Conservation (phyloP, 495 filamentous ascomycete species). For the Podospora appendiculata region DNA sequence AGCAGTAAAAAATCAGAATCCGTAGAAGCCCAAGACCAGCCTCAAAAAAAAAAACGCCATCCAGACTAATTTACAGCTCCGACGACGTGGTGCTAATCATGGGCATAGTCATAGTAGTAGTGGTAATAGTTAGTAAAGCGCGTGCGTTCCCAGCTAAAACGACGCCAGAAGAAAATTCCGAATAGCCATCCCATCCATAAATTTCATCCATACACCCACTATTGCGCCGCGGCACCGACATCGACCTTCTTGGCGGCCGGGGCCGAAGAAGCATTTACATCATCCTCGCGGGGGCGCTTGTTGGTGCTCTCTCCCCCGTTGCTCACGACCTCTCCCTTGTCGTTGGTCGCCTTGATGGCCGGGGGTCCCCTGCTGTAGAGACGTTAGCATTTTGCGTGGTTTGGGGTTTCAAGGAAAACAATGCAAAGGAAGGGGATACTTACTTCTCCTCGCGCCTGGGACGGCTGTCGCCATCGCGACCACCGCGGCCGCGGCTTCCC, state of each 20-base stretch:
- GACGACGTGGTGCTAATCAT: too few relatives aligned
- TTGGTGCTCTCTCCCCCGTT: constrained; percentile 24
- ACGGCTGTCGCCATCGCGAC: constrained; percentile 15
- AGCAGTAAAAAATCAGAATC: too few relatives aligned
- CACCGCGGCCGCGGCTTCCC: constrained; percentile 26
- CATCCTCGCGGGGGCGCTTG: constrained; percentile 39
- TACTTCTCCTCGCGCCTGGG: constrained; percentile 18
- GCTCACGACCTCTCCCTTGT: constrained; percentile 26
- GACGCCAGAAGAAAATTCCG: too few relatives aligned
- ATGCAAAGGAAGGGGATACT: background rate
- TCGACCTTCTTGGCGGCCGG: constrained; percentile 45
- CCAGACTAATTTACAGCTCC: too few relatives aligned
- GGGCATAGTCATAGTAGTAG: too few relatives aligned
- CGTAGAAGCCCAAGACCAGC: too few relatives aligned
- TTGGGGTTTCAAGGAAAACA: background rate
- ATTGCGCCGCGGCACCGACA: constrained; percentile 25
- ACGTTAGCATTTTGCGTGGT: constrained; percentile 11
- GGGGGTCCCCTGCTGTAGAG: background rate
- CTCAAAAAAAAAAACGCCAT: too few relatives aligned
- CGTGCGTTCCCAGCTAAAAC: too few relatives aligned
- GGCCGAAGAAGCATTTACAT: constrained; percentile 15
- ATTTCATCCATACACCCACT: background rate
- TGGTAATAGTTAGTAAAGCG: too few relatives aligned
- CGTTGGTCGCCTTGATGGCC: constrained; percentile 17
- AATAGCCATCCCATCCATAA: too few relatives aligned